These are phyloP conservation scores for Teratosphaeriaceae sp. DNA, from an alignment of 2,329 filamentous ascomycete genomes.

Conservation along the genomic window DNA sequence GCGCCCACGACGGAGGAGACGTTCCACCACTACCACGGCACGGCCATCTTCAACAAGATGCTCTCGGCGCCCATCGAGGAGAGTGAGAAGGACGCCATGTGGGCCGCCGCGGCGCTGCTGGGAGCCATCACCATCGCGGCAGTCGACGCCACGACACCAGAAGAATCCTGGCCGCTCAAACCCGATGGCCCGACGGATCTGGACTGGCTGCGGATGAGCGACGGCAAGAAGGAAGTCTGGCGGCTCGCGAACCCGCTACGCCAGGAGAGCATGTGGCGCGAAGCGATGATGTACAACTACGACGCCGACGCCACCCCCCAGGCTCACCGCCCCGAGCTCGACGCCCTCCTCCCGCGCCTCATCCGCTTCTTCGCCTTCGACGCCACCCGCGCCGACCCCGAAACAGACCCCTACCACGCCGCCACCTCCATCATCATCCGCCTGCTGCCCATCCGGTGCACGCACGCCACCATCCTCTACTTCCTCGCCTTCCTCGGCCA, in stretches of 20 bases:
- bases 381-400: constrained; percentile 12
- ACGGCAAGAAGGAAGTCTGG: constrained; percentile 52
- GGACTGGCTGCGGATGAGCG: constrained; percentile 52
- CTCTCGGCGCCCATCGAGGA: constrained; percentile 33
- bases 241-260: constrained; percentile 44
- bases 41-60: constrained; percentile 42
- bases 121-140: constrained; percentile 42
- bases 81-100: constrained; percentile 39
- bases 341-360: constrained; percentile 13
- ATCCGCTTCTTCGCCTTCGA: constrained; percentile 20
- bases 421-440: constrained; percentile 29
- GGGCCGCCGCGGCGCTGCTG: constrained; percentile 44
- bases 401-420: constrained; percentile 26
- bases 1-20: constrained; percentile 29
- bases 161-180: constrained; percentile 52
- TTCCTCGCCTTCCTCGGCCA: constrained; percentile 43
- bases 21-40: constrained; percentile 44
- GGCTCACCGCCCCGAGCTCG: constrained; percentile 9
- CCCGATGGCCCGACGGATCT: constrained; percentile 40
- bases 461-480: constrained; percentile 36
- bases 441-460: constrained; percentile 31
- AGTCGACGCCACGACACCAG: constrained; percentile 36
- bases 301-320: neutral
- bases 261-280: constrained; percentile 42
- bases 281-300: constrained; percentile 20